These are phyloP conservation scores for Dactylellina drechsleri DNA, from an alignment of 2,329 filamentous ascomycete genomes.

Conservation along the genomic window DNA sequence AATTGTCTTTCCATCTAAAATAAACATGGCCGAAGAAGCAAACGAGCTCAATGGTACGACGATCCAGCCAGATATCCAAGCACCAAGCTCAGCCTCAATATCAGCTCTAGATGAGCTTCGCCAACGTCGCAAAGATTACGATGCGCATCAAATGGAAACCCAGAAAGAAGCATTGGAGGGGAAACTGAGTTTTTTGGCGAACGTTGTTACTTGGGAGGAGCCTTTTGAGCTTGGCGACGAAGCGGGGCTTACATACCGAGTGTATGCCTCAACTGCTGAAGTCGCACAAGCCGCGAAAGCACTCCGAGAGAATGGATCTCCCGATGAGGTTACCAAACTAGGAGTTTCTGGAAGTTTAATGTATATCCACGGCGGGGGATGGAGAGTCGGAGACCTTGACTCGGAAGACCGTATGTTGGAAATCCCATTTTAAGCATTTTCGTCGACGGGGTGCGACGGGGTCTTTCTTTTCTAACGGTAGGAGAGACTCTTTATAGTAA, in stretches of 20 bases:
- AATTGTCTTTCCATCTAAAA: not conserved
- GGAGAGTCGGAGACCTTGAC: slow-evolving; percentile 49
- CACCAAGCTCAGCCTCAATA: slow-evolving; percentile 26
- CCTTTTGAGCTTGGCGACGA: slow-evolving; percentile 33
- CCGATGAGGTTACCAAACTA: slow-evolving; percentile 41
- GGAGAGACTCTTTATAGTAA: slow-evolving; percentile 20
- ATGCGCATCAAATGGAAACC: slow-evolving; percentile 37
- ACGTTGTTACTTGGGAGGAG: slow-evolving; percentile 46
- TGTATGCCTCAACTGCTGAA: slow-evolving; percentile 43
- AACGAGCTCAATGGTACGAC: not conserved
- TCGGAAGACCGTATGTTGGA: slow-evolving; percentile 52
- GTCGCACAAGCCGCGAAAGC: slow-evolving; percentile 42
- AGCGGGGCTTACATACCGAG: slow-evolving; percentile 47
- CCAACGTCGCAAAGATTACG: slow-evolving; percentile 43
- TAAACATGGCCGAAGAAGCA: slow-evolving; percentile 24
- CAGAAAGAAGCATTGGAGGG: slow-evolving; percentile 29
- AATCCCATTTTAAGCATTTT: slow-evolving; percentile 39
- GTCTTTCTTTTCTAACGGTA: no score
- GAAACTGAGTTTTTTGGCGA: slow-evolving; percentile 23
- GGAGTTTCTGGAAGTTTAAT: slow-evolving; percentile 50
- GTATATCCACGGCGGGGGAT: slow-evolving; percentile 52
- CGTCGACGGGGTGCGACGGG: slow-evolving; percentile 1
- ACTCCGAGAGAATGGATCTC: slow-evolving; percentile 47
- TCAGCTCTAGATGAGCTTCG: slow-evolving; percentile 50
- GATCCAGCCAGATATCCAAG: slow-evolving; percentile 45